Conservation (phyloP, 148 eudicot species). For the Rhododendron vialii region DNA sequence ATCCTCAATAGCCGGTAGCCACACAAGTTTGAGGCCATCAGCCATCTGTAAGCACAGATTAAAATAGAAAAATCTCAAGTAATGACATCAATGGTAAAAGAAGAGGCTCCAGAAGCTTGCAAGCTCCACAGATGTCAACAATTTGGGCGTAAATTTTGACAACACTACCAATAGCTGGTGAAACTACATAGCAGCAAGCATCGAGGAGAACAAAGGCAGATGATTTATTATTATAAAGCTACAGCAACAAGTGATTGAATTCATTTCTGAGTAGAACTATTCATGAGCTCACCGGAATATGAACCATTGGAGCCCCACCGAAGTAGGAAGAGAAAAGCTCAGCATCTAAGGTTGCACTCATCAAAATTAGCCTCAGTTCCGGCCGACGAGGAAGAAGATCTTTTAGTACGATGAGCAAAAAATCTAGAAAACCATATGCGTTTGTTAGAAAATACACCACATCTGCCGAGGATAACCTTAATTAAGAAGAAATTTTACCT, state of each 20-base stretch:
- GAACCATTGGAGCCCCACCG: constrained; percentile 68
- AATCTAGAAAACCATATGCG: constrained; percentile 47
- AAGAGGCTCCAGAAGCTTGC: not conserved
- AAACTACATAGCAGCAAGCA: not conserved
- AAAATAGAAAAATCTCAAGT: not conserved
- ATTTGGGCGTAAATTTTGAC: not conserved
- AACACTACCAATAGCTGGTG: not conserved
- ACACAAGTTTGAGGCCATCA: not conserved
- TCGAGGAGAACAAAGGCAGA: not conserved
- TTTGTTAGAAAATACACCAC: constrained; percentile 11
- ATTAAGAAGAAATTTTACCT: constrained; percentile 42
- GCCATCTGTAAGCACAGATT: not conserved
- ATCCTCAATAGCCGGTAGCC: not conserved
- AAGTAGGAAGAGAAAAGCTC: constrained; percentile 91
- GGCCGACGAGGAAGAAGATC: constrained; percentile 92
- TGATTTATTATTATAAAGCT: not conserved
- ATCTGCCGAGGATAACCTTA: constrained; percentile 4
- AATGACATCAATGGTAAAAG: not conserved
- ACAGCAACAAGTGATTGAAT: not conserved
- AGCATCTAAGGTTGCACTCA: constrained; percentile 99
- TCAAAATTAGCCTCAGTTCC: constrained; percentile 79
- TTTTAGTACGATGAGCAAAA: constrained; percentile 87
- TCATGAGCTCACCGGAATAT: constrained; percentile 57
- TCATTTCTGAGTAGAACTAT: not conserved
- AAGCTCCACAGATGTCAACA: not conserved